phyloP scores from a whole-genome alignment of 768 basidiomycete species.

The Boletus rufocinnamomeus region DNA sequence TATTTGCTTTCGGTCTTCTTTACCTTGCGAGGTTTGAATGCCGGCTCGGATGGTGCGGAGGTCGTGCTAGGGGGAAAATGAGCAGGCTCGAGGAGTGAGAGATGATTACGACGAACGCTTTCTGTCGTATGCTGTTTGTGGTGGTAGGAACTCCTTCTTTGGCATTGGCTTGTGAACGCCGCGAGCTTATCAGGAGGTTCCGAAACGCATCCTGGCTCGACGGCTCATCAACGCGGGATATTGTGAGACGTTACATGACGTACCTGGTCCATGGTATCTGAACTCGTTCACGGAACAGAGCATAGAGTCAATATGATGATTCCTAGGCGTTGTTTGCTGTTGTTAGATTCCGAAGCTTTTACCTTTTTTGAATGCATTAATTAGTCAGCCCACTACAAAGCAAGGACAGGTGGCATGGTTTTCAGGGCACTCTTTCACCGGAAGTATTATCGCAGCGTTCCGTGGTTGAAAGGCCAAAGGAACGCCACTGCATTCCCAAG shows the following conservation, averaged over 20 bases:
- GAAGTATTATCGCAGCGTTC: background rate
- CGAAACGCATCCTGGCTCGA: constrained; percentile 59
- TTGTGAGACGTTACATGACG: background rate
- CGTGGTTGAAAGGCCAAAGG: constrained; percentile 3
- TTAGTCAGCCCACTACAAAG: constrained; percentile 11
- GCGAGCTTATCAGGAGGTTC: constrained; percentile 44
- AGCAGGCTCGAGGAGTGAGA: background rate
- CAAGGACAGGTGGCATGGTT: background rate
- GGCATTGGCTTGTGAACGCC: constrained; percentile 19
- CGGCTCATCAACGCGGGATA: background rate
- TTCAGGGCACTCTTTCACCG: constrained; percentile 2
- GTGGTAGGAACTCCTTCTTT: constrained; percentile 7
- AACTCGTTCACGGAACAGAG: background rate
- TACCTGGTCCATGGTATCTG: constrained; percentile 33
- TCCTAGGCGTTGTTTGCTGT: constrained; percentile 28
- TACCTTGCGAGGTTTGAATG: constrained; percentile 82
- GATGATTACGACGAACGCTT: constrained; percentile 16
- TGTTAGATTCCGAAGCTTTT: constrained; percentile 32
- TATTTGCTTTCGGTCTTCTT: constrained; percentile 63
- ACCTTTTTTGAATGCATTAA: constrained; percentile 6
- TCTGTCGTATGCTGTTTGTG: constrained; percentile 10
- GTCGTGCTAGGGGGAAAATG: constrained; percentile 41
- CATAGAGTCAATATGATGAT: background rate
- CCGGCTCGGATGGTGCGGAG: constrained; percentile 53
- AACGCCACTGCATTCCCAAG: constrained; percentile 7